Evolutionary conservation across 179 eudicot genomes (phyloP).

Genomic region (Spergularia azorica): DNA sequence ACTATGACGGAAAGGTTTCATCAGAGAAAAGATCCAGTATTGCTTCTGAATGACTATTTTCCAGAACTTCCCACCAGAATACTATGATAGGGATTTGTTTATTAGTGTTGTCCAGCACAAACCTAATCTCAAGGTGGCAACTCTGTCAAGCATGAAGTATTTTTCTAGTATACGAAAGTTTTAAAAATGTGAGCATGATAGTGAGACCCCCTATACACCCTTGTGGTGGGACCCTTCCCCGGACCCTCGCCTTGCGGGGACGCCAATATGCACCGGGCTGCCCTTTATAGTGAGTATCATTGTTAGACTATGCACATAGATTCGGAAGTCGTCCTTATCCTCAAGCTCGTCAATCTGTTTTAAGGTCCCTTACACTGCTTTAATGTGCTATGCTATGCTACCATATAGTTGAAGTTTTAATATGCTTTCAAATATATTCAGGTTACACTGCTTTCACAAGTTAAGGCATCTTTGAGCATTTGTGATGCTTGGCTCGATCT

Average conservation of each 20-base stretch:
- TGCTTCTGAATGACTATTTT: background rate
- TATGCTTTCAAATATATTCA: slow-evolving; percentile 24
- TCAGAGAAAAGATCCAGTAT: background rate
- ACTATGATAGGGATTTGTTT: background rate
- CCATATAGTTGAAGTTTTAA: background rate
- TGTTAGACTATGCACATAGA: background rate
- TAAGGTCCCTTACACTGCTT: background rate
- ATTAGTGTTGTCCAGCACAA: background rate
- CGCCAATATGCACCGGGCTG: too few relatives aligned
- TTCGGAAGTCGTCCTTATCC: background rate
- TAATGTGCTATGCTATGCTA: background rate
- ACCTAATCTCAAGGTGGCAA: background rate
- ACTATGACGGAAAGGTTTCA: background rate
- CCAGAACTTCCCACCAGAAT: background rate
- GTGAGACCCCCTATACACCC: background rate
- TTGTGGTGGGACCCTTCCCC: too few relatives aligned
- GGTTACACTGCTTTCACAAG: slow-evolving; percentile 96
- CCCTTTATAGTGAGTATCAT: background rate
- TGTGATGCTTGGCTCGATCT: slow-evolving; percentile 97
- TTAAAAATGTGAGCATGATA: background rate
- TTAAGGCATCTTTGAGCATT: slow-evolving; percentile 77
- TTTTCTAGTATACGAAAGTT: background rate
- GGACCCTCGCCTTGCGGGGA: too few relatives aligned
- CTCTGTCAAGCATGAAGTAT: background rate
- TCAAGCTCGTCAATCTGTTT: slow-evolving; percentile 3